Evolutionary conservation across 106 monocot genomes (phyloP), one percentile per base, ranked within the genome.

Genomic region (Dioscorea dumetorum): DNA sequence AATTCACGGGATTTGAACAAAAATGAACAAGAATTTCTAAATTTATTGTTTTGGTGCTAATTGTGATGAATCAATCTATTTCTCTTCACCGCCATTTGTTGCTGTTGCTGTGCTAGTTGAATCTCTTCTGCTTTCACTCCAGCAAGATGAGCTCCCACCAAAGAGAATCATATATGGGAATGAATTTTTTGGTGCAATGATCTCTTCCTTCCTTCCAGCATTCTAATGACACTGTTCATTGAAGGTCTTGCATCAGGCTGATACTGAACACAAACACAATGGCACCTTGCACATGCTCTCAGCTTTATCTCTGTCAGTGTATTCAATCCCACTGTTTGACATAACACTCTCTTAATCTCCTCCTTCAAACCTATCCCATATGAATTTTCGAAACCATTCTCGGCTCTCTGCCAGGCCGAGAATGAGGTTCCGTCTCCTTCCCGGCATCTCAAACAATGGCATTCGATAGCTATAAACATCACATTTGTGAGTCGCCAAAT

Each of bases 381-480:
- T 58, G 76, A 71, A 81, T 31, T 5, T 71, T 0, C 76, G 80
- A 15, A 81, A 62, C 76, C 71, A 72, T 50, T 76, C 49, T 31
- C 61, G 64, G 61, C 61, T 71, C 24, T 51, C 71, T n/a, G 28
- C 48, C 0, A 16, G 28, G 8, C 18, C 34, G 50, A 71, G 19
- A 0, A 62, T 63, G 8, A 68, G 22, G 64, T 76, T 63, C 72
- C 34, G 56, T 64, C 81, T 72, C 49, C 76, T 61, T 50, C 81
- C 76, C 4, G 76, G 14, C 5, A 76, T 63, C 65, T 81, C 77
- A 41, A 76, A 73, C 64, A 77, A 24, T 2, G 70, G 31, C 62
- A 79, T 79, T 19, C 73, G 73, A 18, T 57, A 79, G 61, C 73
- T 79, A 33, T 76, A 81, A 6, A 76, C 81, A 48, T 81, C 72